phyloP scores from a whole-genome alignment of 139 green algal species.

The Ettlia oleoabundans region DNA sequence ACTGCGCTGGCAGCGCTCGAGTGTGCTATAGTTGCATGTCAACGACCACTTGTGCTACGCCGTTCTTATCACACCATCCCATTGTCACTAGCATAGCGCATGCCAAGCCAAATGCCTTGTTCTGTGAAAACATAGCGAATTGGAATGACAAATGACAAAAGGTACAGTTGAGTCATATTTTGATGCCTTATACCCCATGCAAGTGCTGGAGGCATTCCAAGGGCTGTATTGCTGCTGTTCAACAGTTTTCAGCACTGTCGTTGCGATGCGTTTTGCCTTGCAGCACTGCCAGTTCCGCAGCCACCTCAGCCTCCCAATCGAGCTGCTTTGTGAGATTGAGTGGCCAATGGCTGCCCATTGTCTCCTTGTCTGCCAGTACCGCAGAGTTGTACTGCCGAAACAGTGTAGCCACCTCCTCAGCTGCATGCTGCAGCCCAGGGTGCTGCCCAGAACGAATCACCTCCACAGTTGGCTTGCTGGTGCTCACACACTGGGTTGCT shows the following conservation, averaged over 20 bases:
- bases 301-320: slow-evolving; percentile 16
- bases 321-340: slow-evolving; percentile 15
- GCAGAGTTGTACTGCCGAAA: slow-evolving; percentile 42
- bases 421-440: neutral
- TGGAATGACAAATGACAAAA: neutral
- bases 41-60: no score
- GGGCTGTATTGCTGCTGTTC: no score
- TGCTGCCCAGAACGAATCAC: slow-evolving; percentile 18
- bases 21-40: no score
- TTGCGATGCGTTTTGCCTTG: neutral
- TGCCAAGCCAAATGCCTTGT: no score
- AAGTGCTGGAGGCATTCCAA: no score
- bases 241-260: no score
- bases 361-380: slow-evolving; percentile 23
- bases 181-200: neutral
- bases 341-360: slow-evolving; percentile 1
- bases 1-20: neutral
- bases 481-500: no score
- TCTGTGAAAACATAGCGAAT: neutral
- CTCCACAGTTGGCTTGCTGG: slow-evolving; percentile 33
- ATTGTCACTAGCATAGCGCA: no score
- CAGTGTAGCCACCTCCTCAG: slow-evolving; percentile 48
- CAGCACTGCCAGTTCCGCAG: neutral
- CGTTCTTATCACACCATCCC: no score
- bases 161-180: neutral